Base-by-base conservation (phyloP, 176 grass and related monocot genomes). In the Oryza glaberrima region DNA sequence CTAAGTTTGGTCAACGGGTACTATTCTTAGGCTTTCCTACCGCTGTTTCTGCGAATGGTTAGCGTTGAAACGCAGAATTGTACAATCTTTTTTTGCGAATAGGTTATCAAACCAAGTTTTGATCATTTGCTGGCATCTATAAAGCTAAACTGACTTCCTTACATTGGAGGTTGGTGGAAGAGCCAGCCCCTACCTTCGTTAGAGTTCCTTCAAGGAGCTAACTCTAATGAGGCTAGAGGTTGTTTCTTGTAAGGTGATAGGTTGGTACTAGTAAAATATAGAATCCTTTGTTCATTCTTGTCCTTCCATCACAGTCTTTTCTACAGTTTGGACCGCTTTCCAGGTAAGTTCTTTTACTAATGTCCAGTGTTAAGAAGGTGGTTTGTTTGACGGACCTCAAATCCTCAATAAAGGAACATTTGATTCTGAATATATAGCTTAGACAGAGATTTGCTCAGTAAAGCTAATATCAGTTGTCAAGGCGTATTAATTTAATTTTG, bases 141-240 rank as follows among this genome's bases (percentile, higher is more conserved):
- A 81, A 43, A 75, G 74, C 56, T 36, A 46, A 58, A 22, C 13
- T 36, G 15, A 30, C 11, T 20, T 78, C 47, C 15, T 13, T 8
- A 1, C 58, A 48, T 16, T 83, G 73, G 67, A 64, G 69, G 20
- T 61, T 68, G 79, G 73, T 60, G 46, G 67, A 60, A 73, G 79
- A 78, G 83, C 46, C 56, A 86, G 28, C 68, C 56, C 2, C 79
- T 68, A 58, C 68, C 83, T 75, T 82, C 36, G 68, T 82, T 82
- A 73, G 83, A 61, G 79, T 32, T 46, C 68, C n/a, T 5, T 90
- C 20, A 60, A 82, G 58, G 79, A 67, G 82, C 73, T 68, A 69
- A 69, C 47, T 81, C 63, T 86, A 82, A 90, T 68, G 58, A 82
- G 79, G 54, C 36, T 68, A 67, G 79, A 60, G 74, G 83, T 68